Conservation (phyloP, 2,329 filamentous ascomycete genomes). For the Talaromyces piceae region DNA sequence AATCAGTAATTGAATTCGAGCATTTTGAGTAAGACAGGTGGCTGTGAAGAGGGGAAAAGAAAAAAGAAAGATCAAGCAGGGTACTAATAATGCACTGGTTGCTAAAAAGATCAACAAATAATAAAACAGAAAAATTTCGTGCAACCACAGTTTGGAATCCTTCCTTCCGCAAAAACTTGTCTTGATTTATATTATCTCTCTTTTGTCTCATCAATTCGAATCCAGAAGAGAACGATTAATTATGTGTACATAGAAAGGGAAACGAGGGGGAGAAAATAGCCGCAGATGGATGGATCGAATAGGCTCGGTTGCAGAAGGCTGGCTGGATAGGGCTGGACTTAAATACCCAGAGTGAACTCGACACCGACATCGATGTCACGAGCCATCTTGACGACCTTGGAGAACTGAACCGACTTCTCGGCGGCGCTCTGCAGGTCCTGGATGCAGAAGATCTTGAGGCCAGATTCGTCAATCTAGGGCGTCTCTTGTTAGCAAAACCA, state of each 20-base stretch:
- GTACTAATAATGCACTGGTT: not conserved
- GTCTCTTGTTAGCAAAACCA: not conserved
- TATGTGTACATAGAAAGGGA: not conserved
- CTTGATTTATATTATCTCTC: too few relatives aligned
- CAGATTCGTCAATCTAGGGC: constrained; percentile 80
- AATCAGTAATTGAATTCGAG: not conserved
- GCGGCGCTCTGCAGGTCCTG: constrained; percentile 95
- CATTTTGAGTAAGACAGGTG: too few relatives aligned
- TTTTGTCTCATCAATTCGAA: too few relatives aligned
- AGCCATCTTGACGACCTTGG: constrained; percentile 98
- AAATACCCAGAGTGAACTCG: constrained; percentile 92
- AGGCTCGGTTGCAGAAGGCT: not conserved
- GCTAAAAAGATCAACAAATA: too few relatives aligned
- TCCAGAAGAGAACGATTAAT: not conserved
- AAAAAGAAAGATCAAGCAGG: not conserved
- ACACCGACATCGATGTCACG: constrained; percentile 96
- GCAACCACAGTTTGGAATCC: too few relatives aligned
- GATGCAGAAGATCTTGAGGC: constrained; percentile 99
- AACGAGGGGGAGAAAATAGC: not conserved
- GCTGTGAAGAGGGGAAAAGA: not conserved
- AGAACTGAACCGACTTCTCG: constrained; percentile 97
- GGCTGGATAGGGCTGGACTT: constrained; percentile 27
- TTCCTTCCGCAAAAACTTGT: too few relatives aligned
- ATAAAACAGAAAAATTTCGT: too few relatives aligned
- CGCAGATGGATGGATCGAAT: not conserved